Evolutionary conservation across 768 basidiomycete genomes (phyloP), one percentile per base, ranked within the genome.

Genomic region (Pluteus cervinus): DNA sequence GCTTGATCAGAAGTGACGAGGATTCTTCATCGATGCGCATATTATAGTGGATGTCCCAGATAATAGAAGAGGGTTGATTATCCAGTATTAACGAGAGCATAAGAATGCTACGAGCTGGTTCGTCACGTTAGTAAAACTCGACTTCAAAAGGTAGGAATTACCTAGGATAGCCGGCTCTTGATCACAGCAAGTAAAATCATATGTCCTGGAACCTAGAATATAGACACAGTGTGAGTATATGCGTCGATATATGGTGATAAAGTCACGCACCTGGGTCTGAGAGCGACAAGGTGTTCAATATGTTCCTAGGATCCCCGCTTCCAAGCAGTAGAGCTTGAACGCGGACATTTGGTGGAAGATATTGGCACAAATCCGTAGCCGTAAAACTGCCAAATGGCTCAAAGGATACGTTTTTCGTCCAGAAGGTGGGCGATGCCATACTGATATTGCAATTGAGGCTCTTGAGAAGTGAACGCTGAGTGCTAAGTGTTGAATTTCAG

Each of bases 331-430:
- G 45, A 21, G 73, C 50, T 17, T 58, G 44, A 9, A 66, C 71
- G 26, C 55, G 42, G 33, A 63, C 55, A 39, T 68, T 68, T 2
- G 58, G 63, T 36, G 68, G 52, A 10, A 74, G 49, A 42, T 63
- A 57, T 23, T 60, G 51, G 5, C 66, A 69, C 4, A 75, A 48
- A 33, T 49, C 62, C 2, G 71, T 53, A 3, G 74, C 65, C 11
- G 69, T 50, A 2, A 72, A 70, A 41, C 74, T 76, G 20, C 74
- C 75, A 23, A 73, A 50, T 4, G 72, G 58, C 47, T 75, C 75
- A 53, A 71, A 73, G 41, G 61, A 72, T 8, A 53, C 52, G 41
- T 52, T 58, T n/a, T 47, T 49, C 3, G 62, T 65, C 65, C 60
- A 66, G 30, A 49, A 43, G 6, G 63, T 34, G 9, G 58, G 55